Percentiles rank a stretch among this genome's conserved stretches.
Evolutionary conservation across 2,329 filamentous ascomycete species (phyloP).

Genomic region (Fusarium chaquense): DNA sequence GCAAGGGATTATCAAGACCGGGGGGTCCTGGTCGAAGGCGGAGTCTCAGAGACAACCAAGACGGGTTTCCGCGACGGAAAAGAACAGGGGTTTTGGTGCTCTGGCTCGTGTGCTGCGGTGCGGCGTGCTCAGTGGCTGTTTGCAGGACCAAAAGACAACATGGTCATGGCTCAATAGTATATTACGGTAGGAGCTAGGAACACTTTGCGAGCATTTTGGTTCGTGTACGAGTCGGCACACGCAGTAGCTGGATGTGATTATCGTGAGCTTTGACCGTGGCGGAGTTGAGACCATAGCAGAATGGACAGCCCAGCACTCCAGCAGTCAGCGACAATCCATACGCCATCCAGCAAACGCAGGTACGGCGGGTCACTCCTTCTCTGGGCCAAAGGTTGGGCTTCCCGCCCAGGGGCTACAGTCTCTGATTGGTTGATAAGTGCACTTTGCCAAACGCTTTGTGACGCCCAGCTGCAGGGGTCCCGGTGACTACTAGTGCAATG

Average conservation of each 20-base stretch:
- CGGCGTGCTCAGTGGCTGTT: too few species aligned
- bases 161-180: conserved; percentile 13
- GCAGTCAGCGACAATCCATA: conserved; percentile 28
- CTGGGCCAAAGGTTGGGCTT: conserved; percentile 25
- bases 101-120: too few species aligned
- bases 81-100: conserved; percentile 32
- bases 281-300: conserved; percentile 31
- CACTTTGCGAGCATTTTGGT: background rate
- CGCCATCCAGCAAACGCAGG: conserved; percentile 29
- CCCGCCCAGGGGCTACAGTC: conserved; percentile 33
- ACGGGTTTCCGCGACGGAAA: conserved; percentile 33
- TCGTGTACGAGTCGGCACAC: conserved; percentile 25
- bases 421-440: conserved; percentile 34
- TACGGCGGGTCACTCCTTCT: conserved; percentile 26
- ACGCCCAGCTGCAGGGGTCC: conserved; percentile 36
- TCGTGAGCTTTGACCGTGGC: conserved; percentile 36
- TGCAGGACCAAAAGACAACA: conserved; percentile 9
- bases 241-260: background rate
- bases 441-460: conserved; percentile 41
- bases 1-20: conserved; percentile 29
- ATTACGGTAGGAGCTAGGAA: background rate
- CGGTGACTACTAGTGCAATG: conserved; percentile 14
- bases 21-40: conserved; percentile 34
- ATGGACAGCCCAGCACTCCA: conserved; percentile 21
- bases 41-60: conserved; percentile 41